phyloP scores from a whole-genome alignment of 1,284 basidiomycete genomes.

The Inonotus hispidus region DNA sequence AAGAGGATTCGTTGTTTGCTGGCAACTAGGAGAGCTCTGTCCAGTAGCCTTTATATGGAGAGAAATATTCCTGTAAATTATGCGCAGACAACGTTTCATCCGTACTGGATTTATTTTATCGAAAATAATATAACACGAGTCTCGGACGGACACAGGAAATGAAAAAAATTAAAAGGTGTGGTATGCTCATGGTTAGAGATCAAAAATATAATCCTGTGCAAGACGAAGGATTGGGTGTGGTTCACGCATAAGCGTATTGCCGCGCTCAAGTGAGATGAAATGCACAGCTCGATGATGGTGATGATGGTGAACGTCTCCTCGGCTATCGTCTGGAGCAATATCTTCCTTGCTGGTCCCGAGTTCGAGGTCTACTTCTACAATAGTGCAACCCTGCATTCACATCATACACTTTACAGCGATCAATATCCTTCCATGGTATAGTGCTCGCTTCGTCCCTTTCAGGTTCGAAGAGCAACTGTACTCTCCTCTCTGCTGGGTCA shows the following conservation, averaged over 20 bases:
- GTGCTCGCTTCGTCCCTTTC: background rate
- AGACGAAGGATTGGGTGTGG: no score
- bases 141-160: background rate
- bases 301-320: background rate
- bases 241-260: background rate
- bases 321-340: background rate
- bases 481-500: background rate
- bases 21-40: no score
- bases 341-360: no score
- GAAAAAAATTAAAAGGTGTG: background rate
- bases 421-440: background rate
- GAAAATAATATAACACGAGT: background rate
- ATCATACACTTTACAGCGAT: background rate
- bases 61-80: no score
- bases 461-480: background rate
- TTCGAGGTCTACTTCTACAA: background rate
- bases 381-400: background rate
- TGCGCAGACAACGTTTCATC: no score
- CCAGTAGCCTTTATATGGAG: no score
- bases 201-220: slow-evolving; percentile 3
- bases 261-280: slow-evolving; percentile 3
- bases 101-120: no score
- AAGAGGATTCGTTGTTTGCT: no score
- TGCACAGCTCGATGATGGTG: background rate
- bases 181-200: no score